Percentiles rank a stretch among this genome's conserved stretches.
Evolutionary conservation across 768 basidiomycete genomes (phyloP).

Genomic region (Termitomyces sp.): DNA sequence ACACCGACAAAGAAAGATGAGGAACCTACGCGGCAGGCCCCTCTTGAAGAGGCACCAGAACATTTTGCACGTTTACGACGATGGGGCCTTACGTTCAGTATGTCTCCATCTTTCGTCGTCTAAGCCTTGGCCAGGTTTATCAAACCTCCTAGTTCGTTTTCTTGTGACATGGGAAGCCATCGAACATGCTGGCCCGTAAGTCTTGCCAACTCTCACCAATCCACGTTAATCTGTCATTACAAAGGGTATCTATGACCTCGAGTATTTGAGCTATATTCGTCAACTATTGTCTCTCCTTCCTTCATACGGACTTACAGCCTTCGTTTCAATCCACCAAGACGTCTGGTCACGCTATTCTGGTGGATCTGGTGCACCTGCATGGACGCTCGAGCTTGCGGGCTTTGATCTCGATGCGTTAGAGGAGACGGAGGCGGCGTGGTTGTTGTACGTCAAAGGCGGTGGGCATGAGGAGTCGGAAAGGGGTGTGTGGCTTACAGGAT

Average conservation of each 20-base stretch:
- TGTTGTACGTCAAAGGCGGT: constrained; percentile 71
- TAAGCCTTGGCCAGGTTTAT: background rate
- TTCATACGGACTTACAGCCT: constrained; percentile 65
- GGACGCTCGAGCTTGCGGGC: constrained; percentile 85
- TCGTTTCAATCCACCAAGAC: constrained; percentile 86
- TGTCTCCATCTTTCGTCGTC: constrained; percentile 22
- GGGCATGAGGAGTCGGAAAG: constrained; percentile 74
- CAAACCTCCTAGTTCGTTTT: constrained; percentile 61
- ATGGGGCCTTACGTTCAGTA: constrained; percentile 88
- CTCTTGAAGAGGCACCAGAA: constrained; percentile 81
- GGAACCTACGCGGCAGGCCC: constrained; percentile 86
- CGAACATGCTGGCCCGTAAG: constrained; percentile 90
- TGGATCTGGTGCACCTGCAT: constrained; percentile 94
- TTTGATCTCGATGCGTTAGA: constrained; percentile 81
- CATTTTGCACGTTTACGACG: constrained; percentile 75
- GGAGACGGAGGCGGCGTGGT: constrained; percentile 82
- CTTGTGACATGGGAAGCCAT: constrained; percentile 97
- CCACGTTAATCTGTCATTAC: background rate
- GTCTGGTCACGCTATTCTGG: constrained; percentile 95
- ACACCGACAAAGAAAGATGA: no score
- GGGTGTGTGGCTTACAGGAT: constrained; percentile 91
- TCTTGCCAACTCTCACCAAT: constrained; percentile 1
- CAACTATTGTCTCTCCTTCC: constrained; percentile 64
- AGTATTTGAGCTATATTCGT: constrained; percentile 79
- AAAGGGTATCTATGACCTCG: constrained; percentile 80